Evolutionary conservation across 345 rosid genomes (phyloP).

Genomic region (Aegle marmelos): DNA sequence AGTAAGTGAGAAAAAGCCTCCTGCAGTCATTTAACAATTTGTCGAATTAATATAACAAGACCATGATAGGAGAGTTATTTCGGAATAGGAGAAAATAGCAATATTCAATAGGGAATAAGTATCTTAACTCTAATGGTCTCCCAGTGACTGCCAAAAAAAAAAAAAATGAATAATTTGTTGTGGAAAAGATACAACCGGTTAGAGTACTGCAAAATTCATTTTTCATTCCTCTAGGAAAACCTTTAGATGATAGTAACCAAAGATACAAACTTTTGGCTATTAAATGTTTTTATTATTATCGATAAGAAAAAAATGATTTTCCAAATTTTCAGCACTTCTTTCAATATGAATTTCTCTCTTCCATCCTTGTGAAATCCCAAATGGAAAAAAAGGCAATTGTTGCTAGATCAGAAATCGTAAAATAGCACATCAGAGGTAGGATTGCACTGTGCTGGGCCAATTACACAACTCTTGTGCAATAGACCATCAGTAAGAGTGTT

Average conservation of each 20-base stretch:
- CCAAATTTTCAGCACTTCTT: background rate
- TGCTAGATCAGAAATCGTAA: background rate
- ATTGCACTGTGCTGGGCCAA: background rate
- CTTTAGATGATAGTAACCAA: background rate
- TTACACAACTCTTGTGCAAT: background rate
- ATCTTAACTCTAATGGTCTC: background rate
- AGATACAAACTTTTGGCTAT: no score
- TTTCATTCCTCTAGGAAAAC: background rate
- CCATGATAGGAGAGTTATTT: background rate
- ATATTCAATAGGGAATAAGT: background rate
- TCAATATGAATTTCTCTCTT: background rate
- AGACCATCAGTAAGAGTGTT: background rate
- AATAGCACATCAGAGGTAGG: no score
- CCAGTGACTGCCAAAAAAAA: background rate
- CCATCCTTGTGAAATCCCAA: background rate
- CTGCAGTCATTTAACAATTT: conserved; percentile 43
- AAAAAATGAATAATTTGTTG: background rate
- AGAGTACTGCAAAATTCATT: background rate
- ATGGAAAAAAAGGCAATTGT: no score
- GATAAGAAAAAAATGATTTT: background rate
- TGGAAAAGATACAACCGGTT: background rate
- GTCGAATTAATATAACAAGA: background rate
- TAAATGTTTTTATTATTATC: no score
- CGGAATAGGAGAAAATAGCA: background rate
- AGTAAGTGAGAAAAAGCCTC: conserved; percentile 90